Base-by-base conservation (phyloP, 768 basidiomycete species). In the Kwoniella dendrophila region DNA sequence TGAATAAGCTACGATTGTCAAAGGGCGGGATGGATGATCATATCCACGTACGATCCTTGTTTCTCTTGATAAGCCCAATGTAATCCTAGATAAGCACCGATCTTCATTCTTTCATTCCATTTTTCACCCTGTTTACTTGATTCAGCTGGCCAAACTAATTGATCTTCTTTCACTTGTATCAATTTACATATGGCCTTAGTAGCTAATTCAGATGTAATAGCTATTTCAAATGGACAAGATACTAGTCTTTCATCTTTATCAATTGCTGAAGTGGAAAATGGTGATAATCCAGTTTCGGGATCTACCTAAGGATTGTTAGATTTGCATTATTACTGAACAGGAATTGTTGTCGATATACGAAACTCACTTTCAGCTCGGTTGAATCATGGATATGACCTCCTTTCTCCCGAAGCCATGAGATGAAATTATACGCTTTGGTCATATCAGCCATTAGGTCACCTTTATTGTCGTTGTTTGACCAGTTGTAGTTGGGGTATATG, bases 221-320 rank as follows among this genome's bases (percentile, higher is more conserved):
- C 74, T 24, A 75, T 57, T 0, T 65, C 62, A 58, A 79, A 79
- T 0, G 80, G 80, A 58, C 79, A 76, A 2, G 75, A 74, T 3
- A 81, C 64, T 32, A 77, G 55, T 2, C 64, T 40, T 7, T 62
- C 62, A 18, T 72, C 74, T 0, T 71, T n/a, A 1, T 49, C 30
- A 16, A 79, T 62, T 0, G 64, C 5, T 0, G 52, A 8, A 0
- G 64, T 56, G 2, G 78, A 53, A 61, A 69, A 79, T 43, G 72
- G 58, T 0, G 76, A 77, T 32, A 76, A 54, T 11, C 77, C 76
- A 18, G 58, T 70, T 20, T 52, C 48, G 22, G 49, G 49, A 30
- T 64, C 63, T 63, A 63, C 33, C 60, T 62, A 38, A 49, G 32
- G 12, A 18, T 26, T 14, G 30, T 62, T 27, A 62, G 44, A 24